Evolutionary conservation across 257 asterid species (phyloP).

Genomic region (Capsicum pubescens): DNA sequence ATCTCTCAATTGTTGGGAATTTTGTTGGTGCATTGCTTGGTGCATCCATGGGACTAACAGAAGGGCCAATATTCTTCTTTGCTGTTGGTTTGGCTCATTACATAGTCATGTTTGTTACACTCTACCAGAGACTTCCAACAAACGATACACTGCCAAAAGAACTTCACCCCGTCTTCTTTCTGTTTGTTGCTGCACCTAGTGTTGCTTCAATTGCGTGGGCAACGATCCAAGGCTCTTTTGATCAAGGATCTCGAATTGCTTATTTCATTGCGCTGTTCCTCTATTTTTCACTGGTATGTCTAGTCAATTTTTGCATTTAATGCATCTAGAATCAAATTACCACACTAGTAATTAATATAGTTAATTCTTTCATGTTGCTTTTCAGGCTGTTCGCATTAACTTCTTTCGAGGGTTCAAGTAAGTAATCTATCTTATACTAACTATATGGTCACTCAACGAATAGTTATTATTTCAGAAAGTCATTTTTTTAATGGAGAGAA

Average conservation of each 20-base stretch:
- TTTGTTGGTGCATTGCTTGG: constrained; percentile 96
- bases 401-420: constrained; percentile 89
- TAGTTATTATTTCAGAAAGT: too few species aligned
- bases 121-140: constrained; percentile 91
- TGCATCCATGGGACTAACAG: constrained; percentile 82
- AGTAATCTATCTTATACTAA: neutral
- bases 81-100: constrained; percentile 88
- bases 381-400: constrained; percentile 81
- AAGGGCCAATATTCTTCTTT: constrained; percentile 54
- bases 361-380: constrained; percentile 17
- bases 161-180: constrained; percentile 91
- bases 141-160: constrained; percentile 88
- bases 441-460: neutral
- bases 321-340: neutral
- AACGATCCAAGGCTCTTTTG: constrained; percentile 71
- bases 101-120: constrained; percentile 77
- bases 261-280: constrained; percentile 92
- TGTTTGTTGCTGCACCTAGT: constrained; percentile 91
- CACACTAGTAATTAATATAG: constrained; percentile 21
- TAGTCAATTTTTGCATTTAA: neutral
- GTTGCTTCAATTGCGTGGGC: constrained; percentile 98
- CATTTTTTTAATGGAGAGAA: too few species aligned
- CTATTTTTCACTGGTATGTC: constrained; percentile 75
- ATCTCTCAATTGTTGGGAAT: constrained; percentile 76
- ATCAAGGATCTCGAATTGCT: constrained; percentile 63